A percentile compares a stretch with the other conserved stretches of the same genome.
Conservation (phyloP, 2,329 filamentous ascomycete genomes). For the Xylariales sp. region DNA sequence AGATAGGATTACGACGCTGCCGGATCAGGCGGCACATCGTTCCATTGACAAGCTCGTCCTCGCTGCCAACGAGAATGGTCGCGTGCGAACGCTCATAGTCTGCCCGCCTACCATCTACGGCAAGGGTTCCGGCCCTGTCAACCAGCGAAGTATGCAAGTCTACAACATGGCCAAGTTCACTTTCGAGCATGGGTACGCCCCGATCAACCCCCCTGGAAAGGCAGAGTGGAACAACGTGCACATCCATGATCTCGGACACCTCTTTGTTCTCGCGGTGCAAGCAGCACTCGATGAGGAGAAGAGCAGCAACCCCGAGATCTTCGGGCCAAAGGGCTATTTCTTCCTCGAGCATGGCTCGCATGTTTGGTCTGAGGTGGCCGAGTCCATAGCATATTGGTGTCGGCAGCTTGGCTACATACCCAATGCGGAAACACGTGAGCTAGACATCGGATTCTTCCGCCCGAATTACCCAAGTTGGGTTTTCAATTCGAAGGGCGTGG, state of each 20-base stretch:
- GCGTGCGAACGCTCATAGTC: conserved; percentile 41
- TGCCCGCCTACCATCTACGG: conserved; percentile 49
- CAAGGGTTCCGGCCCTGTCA: conserved; percentile 41
- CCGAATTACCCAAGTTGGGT: conserved; percentile 30
- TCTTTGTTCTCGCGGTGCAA: conserved; percentile 41
- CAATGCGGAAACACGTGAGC: conserved; percentile 23
- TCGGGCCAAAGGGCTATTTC: conserved; percentile 62
- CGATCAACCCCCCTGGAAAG: conserved; percentile 38
- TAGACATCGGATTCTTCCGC: conserved; percentile 17
- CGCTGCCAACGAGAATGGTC: conserved; percentile 26
- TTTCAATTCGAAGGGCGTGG: conserved; percentile 39
- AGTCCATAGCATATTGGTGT: conserved; percentile 48
- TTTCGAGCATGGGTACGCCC: conserved; percentile 38
- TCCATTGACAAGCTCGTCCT: conserved; percentile 66
- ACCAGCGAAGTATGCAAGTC: conserved; percentile 46
- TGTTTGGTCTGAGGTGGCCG: conserved; percentile 57
- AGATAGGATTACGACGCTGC: conserved; percentile 42
- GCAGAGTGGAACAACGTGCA: conserved; percentile 51
- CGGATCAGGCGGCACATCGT: conserved; percentile 56
- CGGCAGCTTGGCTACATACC: conserved; percentile 35
- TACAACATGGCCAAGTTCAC: conserved; percentile 36
- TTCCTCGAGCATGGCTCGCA: conserved; percentile 60
- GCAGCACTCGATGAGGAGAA: conserved; percentile 52
- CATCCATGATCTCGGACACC: conserved; percentile 39
- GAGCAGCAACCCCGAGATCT: conserved; percentile 53